Base-by-base conservation (phyloP, 2,329 filamentous ascomycete species). In the Coleophoma crateriformis region DNA sequence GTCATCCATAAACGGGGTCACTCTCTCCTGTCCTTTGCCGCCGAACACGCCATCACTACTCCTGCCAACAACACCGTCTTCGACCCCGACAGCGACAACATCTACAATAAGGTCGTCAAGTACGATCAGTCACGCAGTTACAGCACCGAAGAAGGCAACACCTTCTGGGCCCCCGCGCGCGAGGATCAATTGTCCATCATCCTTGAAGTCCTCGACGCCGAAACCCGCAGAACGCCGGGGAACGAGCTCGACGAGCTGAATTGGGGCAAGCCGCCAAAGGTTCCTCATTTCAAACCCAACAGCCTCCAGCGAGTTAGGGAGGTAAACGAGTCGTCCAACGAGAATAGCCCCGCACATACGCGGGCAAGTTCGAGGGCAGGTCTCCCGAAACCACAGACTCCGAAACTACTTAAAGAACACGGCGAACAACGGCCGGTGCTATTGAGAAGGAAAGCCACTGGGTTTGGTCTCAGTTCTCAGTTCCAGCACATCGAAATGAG, bases 101-200 rank as follows among this genome's bases (percentile, higher is more conserved):
- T 8, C 37, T 19, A 19, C 38, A 19, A 12, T 15, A 13, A 17
- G 17, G 17, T 41, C 38, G 38, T 19, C 17, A 41, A 41, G 7
- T 41, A 19, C 38, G 38, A 41, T 20, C 38, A 17, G 14, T 19
- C 17, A 4, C 17, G 12, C 38, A 20, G 22, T 3, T 44, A 44
- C n/a, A 22, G 17, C 19, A 15, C 19, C 11, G n/a, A 13, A 22
- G 19, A 22, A 32, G 41, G 11, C 7, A 43, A 54, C 15, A 55
- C 53, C 39, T 38, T 54, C 39, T 59, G 55, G 58, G 27, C 27
- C 27, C 27, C 27, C 6, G 57, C 58, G 17, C 40, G 60, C 46
- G 49, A 57, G 22, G 58, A 59, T 50, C 58, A 59, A 51, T 51
- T 62, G 17, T 59, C 54, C 27, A 54, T 54, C 7, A 59, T 62